A percentile compares a stretch with the other conserved stretches of the same genome.
Conservation (phyloP, 352 stramenopile genomes). For the Phytopythium litorale region DNA sequence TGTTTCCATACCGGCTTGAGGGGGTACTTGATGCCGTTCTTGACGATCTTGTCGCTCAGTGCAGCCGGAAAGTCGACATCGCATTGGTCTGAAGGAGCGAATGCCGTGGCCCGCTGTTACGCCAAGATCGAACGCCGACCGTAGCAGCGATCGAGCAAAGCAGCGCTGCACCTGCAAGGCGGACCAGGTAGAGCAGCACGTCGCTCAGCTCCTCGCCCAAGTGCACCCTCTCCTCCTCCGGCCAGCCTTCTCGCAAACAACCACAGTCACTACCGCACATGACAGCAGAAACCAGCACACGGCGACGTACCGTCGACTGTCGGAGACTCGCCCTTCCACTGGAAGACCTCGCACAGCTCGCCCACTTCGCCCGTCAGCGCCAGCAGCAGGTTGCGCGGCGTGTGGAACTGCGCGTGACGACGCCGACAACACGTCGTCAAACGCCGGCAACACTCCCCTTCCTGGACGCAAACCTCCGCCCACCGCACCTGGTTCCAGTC, state of each 20-base stretch:
- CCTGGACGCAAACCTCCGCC: not conserved
- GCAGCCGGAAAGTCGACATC: slow-evolving; percentile 74
- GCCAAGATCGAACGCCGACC: too few relatives aligned
- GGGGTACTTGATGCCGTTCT: slow-evolving; percentile 72
- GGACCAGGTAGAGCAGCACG: slow-evolving; percentile 92
- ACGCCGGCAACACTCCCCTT: not conserved
- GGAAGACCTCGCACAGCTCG: slow-evolving; percentile 85
- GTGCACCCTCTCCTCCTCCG: slow-evolving; percentile 66
- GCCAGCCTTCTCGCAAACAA: slow-evolving; percentile 28
- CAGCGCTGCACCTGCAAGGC: slow-evolving; percentile 44
- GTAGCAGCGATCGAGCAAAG: too few relatives aligned
- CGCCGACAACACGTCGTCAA: not conserved
- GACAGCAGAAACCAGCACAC: not conserved
- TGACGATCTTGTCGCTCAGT: slow-evolving; percentile 87
- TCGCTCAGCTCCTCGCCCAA: slow-evolving; percentile 93
- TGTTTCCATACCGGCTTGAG: slow-evolving; percentile 2
- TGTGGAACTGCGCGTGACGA: slow-evolving; percentile 19
- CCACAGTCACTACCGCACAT: not conserved
- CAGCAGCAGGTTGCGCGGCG: slow-evolving; percentile 87
- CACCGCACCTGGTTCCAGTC: slow-evolving; percentile 28
- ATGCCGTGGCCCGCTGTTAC: not conserved
- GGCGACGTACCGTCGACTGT: slow-evolving; percentile 38
- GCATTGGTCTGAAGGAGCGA: slow-evolving; percentile 46
- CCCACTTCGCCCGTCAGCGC: slow-evolving; percentile 91
- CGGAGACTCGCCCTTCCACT: slow-evolving; percentile 91